phyloP scores from a whole-genome alignment of 805 yeast species.

The Hanseniaspora hatyaiensis region DNA sequence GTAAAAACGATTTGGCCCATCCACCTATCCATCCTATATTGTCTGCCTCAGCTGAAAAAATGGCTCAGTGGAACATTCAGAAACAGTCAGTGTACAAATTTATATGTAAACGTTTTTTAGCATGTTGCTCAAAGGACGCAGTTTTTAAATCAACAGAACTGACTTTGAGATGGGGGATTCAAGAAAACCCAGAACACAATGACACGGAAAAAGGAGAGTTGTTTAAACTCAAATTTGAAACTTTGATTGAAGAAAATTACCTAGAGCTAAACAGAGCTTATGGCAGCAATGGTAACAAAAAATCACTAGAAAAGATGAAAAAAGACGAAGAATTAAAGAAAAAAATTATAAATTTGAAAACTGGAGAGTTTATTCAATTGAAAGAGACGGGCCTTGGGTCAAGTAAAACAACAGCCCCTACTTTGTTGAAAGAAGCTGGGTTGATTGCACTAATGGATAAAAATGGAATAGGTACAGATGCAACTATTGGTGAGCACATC shows the following conservation, averaged over 20 bases:
- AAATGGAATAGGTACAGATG: slow-evolving; percentile 97
- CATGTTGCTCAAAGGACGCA: slow-evolving; percentile 87
- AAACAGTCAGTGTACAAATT: slow-evolving; percentile 74
- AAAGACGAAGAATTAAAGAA: slow-evolving; percentile 19
- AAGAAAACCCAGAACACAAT: neutral
- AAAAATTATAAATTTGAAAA: slow-evolving; percentile 29
- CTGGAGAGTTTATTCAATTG: slow-evolving; percentile 49
- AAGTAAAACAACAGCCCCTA: slow-evolving; percentile 75
- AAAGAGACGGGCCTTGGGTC: slow-evolving; percentile 47
- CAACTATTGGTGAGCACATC: slow-evolving; percentile 96
- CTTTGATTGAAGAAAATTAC: slow-evolving; percentile 62
- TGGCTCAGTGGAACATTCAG: slow-evolving; percentile 26
- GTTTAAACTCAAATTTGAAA: slow-evolving; percentile 63
- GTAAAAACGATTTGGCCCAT: slow-evolving; percentile 87
- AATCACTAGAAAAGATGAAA: slow-evolving; percentile 17
- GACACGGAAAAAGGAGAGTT: slow-evolving; percentile 35
- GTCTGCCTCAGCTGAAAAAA: slow-evolving; percentile 23
- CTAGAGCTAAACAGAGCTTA: slow-evolving; percentile 50
- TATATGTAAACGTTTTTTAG: slow-evolving; percentile 73
- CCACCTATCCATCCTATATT: slow-evolving; percentile 89
- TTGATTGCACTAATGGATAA: slow-evolving; percentile 87
- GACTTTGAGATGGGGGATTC: slow-evolving; percentile 54
- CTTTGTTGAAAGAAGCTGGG: slow-evolving; percentile 80
- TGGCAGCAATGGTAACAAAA: neutral
- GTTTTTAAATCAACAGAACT: slow-evolving; percentile 58